Percentiles rank a stretch among this genome's conserved stretches.
Evolutionary conservation across 768 basidiomycete species (phyloP).

Genomic region (Dentipellis fragilis): DNA sequence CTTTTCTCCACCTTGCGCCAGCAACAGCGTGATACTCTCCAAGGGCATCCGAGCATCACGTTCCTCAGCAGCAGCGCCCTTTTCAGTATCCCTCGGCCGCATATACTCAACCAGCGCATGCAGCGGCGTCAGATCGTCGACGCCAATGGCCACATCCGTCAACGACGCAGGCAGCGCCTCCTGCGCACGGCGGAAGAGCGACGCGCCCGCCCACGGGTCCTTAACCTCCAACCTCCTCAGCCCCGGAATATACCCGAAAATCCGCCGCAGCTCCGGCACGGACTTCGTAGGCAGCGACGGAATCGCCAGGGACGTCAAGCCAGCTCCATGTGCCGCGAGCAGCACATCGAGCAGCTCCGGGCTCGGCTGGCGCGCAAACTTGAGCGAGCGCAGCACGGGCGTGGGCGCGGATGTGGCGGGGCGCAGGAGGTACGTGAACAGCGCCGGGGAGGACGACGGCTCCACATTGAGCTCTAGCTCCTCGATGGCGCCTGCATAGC

Average conservation of each 20-base stretch:
- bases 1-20: neutral
- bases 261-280: neutral
- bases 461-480: neutral
- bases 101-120: neutral
- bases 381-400: neutral
- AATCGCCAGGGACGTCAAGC: neutral
- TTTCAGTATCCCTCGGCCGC: neutral
- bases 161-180: neutral
- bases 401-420: neutral
- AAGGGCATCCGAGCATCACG: neutral
- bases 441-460: neutral
- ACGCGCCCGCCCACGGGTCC: neutral
- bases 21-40: neutral
- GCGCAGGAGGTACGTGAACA: neutral
- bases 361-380: neutral
- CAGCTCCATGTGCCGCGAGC: neutral
- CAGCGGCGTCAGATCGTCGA: neutral
- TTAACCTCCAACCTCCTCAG: neutral
- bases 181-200: neutral
- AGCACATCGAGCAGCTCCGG: neutral
- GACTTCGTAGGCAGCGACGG: neutral
- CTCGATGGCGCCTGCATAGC: neutral
- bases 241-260: neutral
- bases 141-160: neutral
- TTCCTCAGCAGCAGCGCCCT: too few species aligned